These are phyloP conservation scores for Solanum arcanum DNA, from an alignment of 257 asterid genomes.

Conservation along the genomic window DNA sequence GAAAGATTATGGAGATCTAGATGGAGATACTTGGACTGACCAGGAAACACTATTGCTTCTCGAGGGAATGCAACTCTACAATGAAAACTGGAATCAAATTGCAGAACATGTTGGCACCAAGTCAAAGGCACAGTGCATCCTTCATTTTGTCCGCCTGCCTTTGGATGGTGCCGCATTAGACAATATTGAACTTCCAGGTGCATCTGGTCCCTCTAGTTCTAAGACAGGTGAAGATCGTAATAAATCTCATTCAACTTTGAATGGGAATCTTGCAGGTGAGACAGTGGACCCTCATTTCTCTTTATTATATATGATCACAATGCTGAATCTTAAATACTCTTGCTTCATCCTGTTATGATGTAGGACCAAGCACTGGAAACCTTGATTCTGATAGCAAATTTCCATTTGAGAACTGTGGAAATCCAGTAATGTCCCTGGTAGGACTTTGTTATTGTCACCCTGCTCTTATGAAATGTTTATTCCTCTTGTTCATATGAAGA, in stretches of 20 bases:
- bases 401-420: conserved; percentile 63
- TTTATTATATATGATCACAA: background rate
- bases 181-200: conserved; percentile 30
- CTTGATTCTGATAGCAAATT: conserved; percentile 43
- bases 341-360: conserved; percentile 1
- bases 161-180: conserved; percentile 18
- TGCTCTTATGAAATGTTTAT: background rate
- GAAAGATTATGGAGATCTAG: conserved; percentile 55
- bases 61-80: conserved; percentile 73
- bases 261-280: conserved; percentile 41
- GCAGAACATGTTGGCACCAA: conserved; percentile 92
- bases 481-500: background rate
- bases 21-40: conserved; percentile 86
- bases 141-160: conserved; percentile 73
- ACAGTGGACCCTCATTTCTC: background rate
- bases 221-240: conserved; percentile 24
- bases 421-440: conserved; percentile 91
- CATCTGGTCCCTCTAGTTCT: conserved; percentile 33
- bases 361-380: conserved; percentile 42
- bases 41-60: conserved; percentile 84
- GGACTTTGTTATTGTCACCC: background rate
- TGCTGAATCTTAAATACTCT: background rate
- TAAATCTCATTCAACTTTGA: conserved; percentile 31
- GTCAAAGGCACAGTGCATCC: conserved; percentile 89
- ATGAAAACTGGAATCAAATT: conserved; percentile 82